Evolutionary conservation across 2,329 filamentous ascomycete species (phyloP).

Genomic region (Emericellopsis atlantica): DNA sequence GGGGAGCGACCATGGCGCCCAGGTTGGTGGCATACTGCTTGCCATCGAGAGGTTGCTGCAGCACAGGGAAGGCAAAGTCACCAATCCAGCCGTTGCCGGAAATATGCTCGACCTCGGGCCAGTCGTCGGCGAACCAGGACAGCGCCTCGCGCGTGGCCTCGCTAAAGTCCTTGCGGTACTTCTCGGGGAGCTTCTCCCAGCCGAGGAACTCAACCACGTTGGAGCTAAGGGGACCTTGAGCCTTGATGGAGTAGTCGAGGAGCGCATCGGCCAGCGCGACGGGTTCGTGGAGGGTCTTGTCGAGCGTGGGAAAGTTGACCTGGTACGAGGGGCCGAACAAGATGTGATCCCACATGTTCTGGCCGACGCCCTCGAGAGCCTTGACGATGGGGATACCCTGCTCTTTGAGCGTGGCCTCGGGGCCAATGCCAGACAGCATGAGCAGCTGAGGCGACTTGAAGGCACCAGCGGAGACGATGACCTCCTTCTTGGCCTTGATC

Average conservation of each 20-base stretch:
- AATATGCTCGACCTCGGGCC: conserved; percentile 9
- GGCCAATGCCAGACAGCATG: conserved; percentile 36
- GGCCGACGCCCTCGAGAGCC: conserved; percentile 46
- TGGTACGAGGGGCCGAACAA: conserved; percentile 4
- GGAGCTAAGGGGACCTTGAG: conserved; percentile 9
- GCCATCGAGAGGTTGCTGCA: conserved; percentile 6
- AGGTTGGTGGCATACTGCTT: conserved; percentile 10
- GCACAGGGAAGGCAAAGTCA: conserved; percentile 5
- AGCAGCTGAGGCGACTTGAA: conserved; percentile 42
- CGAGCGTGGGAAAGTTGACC: conserved; percentile 8
- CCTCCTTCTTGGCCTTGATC: conserved; percentile 19
- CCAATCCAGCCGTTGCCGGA: conserved; percentile 9
- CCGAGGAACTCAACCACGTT: conserved; percentile 11
- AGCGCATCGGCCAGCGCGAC: conserved; percentile 6
- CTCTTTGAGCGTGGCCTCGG: conserved; percentile 22
- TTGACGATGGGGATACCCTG: conserved; percentile 28
- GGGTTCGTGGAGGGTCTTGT: conserved; percentile 7
- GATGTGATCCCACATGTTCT: conserved; percentile 44
- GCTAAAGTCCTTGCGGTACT: conserved; percentile 6
- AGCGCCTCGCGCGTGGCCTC: conserved; percentile 5
- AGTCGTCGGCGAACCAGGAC: conserved; percentile 6
- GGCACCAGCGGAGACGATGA: conserved; percentile 35
- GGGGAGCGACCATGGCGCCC: conserved; percentile 21
- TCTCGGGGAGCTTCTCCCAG: conserved; percentile 12
- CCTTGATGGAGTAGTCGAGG: conserved; percentile 5